Conservation (phyloP, 768 basidiomycete genomes). For the Tricholoma hemisulphureum region DNA sequence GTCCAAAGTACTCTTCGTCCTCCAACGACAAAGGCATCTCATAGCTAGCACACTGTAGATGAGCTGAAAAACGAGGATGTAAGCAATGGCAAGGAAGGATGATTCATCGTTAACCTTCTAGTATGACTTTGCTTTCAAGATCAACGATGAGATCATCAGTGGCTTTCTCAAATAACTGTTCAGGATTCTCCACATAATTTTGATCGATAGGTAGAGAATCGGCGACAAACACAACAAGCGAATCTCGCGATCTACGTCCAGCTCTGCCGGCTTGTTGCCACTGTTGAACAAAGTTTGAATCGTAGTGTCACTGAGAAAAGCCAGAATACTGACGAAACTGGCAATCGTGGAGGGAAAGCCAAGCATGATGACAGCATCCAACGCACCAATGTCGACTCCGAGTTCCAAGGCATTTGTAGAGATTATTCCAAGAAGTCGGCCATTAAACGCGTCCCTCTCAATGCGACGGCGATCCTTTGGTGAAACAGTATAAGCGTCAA, state of each 20-base stretch:
- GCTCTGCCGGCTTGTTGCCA: slow-evolving; percentile 89
- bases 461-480: slow-evolving; percentile 76
- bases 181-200: slow-evolving; percentile 68
- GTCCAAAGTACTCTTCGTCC: slow-evolving; percentile 75
- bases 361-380: slow-evolving; percentile 88
- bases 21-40: slow-evolving; percentile 77
- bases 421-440: slow-evolving; percentile 78
- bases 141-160: slow-evolving; percentile 69
- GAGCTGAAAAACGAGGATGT: slow-evolving; percentile 40
- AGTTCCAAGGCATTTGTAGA: slow-evolving; percentile 91
- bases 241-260: slow-evolving; percentile 77
- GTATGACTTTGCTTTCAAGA: slow-evolving; percentile 66
- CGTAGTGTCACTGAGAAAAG: not conserved
- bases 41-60: slow-evolving; percentile 83
- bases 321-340: slow-evolving; percentile 61
- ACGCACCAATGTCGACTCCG: slow-evolving; percentile 85
- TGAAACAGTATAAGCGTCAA: slow-evolving; percentile 2
- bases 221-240: slow-evolving; percentile 71
- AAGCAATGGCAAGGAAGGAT: not conserved
- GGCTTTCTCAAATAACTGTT: slow-evolving; percentile 63
- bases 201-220: slow-evolving; percentile 70
- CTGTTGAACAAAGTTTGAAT: slow-evolving; percentile 34
- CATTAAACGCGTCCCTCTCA: slow-evolving; percentile 84
- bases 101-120: slow-evolving; percentile 49
- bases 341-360: slow-evolving; percentile 80